Evolutionary conservation across 139 green algal genomes (phyloP), one percentile per base, ranked within the genome.

Genomic region (Volvox reticuliferus): DNA sequence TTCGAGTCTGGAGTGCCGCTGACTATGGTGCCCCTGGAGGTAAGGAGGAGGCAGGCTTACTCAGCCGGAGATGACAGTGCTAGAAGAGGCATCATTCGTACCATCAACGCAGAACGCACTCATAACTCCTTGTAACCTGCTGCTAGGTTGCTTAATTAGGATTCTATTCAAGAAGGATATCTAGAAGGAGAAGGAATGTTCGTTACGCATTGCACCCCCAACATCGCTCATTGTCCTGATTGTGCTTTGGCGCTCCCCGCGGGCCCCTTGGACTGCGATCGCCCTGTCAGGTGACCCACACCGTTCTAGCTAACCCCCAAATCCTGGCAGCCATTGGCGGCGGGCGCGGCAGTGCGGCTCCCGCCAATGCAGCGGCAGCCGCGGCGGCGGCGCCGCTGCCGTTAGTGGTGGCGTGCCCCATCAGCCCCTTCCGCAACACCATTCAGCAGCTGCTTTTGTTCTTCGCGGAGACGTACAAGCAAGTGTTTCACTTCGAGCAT

Each of bases 21-120:
- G 14, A 96, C 95, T 20, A 99, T 99, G 98, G 94, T 99, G 50
- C 98, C 98, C 0, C 89, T 99, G 18, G 98, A 99, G 94, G 96
- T 98, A 18, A 67, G 78, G 44, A 55, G 65, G 65, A 24, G 65
- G 65, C n/a, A n/a, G n/a, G n/a, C n/a, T n/a, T n/a, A n/a, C n/a
- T n/a, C n/a, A n/a, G n/a, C n/a, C n/a, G n/a, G n/a, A n/a, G n/a
- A n/a, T n/a, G n/a, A n/a, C n/a, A n/a, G n/a, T n/a, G n/a, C n/a
- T n/a, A n/a, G n/a, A n/a, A n/a, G n/a, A n/a, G n/a, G n/a, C n/a
- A n/a, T n/a, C n/a, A n/a, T n/a, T n/a, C n/a, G n/a, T n/a, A n/a
- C n/a, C n/a, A n/a, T n/a, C n/a, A n/a, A n/a, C n/a, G n/a, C n/a
- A n/a, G n/a, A n/a, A n/a, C n/a, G n/a, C n/a, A n/a, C n/a, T n/a